Evolutionary conservation across 1,139 yeast species (phyloP).

Genomic region (Nakaseomyces uthaithaninus): DNA sequence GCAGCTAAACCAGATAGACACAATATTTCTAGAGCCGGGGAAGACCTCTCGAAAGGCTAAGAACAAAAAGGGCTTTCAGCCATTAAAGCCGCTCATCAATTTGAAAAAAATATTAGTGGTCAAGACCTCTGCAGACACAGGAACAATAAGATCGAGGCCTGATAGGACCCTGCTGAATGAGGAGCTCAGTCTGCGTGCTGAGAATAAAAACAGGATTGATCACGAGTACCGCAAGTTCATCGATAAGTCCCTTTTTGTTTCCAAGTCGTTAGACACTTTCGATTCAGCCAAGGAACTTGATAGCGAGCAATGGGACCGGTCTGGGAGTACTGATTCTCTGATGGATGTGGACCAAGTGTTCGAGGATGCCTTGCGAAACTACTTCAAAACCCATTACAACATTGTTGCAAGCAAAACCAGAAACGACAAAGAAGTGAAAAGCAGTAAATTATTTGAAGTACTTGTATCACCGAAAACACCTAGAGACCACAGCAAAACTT

Average conservation of each 20-base stretch:
- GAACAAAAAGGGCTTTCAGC: not conserved
- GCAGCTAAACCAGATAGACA: not conserved
- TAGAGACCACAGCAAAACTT: not conserved
- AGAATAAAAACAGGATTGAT: not conserved
- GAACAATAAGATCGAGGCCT: not conserved
- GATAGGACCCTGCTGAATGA: not conserved
- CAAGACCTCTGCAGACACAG: not conserved
- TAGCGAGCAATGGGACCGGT: not conserved
- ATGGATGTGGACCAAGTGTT: conserved; percentile 4
- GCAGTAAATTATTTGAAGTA: conserved; percentile 2
- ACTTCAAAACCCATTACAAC: conserved; percentile 1
- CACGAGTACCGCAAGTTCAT: conserved; percentile 6
- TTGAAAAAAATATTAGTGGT: not conserved
- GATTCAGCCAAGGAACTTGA: not conserved
- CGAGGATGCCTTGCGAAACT: not conserved
- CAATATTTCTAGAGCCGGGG: conserved; percentile 1
- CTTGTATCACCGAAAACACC: not conserved
- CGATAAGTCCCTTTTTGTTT: not conserved
- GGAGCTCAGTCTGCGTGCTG: conserved; percentile 1
- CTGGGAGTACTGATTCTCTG: not conserved
- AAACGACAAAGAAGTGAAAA: not conserved
- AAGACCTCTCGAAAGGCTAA: not conserved
- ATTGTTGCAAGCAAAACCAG: not conserved
- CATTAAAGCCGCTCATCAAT: not conserved
- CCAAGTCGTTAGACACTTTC: not conserved